Evolutionary conservation across 352 stramenopile genomes (phyloP), one percentile per base, ranked within the genome.

Genomic region (Globisporangium ultimum): DNA sequence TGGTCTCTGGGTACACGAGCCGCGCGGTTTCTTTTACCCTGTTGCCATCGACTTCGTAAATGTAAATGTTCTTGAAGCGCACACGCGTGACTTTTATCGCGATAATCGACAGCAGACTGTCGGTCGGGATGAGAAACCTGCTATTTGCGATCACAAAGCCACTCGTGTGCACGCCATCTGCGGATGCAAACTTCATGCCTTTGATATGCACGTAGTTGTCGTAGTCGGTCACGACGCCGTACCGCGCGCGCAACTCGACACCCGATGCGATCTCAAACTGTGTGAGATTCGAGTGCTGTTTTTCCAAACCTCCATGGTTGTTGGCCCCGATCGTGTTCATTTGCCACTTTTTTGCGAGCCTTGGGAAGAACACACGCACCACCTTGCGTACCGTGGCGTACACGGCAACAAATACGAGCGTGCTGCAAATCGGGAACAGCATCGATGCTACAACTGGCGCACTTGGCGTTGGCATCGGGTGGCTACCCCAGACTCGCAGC

Each of bases 151-250:
- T 54, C 13, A 61, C 60, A 28, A 53, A 67, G 11, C 60, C 60
- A 21, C 42, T 63, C 41, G 48, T 54, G 47, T 53, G 61, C 49
- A 67, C 61, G 11, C 60, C 63, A 17, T 64, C 61, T 3, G 63
- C 48, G 14, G 63, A 66, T 22, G 63, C 63, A 38, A 65, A 70
- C 45, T 60, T 59, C 42, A 66, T 52, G 18, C 63, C 58, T 34
- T 53, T 53, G 40, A 60, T 58, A 49, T 60, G 48, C 5, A 52
- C 38, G 46, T 59, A 64, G 50, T 60, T 64, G 10, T 53, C 32
- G 41, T 64, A 64, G 18, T 64, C 50, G 10, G 15, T 52, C 10
- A 64, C 34, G n/a, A 64, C 41, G 11, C 58, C 58, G 38, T 52
- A 63, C 20, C 42, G 22, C 1, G 45, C 48, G 5, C 48, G 56